phyloP scores from a whole-genome alignment of 768 basidiomycete genomes.

The Serpula lacrymans region DNA sequence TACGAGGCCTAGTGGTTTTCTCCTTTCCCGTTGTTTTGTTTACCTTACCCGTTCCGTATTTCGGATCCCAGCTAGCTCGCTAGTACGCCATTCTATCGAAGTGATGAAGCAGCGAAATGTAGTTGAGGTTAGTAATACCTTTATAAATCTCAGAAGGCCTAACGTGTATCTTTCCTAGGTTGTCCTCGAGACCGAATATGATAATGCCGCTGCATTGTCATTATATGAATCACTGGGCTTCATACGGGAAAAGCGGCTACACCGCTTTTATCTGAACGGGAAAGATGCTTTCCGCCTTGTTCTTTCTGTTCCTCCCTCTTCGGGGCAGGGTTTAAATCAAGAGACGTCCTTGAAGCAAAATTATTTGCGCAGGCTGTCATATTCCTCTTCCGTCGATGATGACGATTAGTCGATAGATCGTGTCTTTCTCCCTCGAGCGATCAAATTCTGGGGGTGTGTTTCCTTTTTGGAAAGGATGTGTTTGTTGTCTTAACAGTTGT shows the following conservation, averaged over 20 bases:
- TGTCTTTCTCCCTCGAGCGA: too few species aligned
- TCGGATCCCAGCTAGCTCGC: constrained; percentile 62
- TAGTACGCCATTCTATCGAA: constrained; percentile 79
- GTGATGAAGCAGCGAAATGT: constrained; percentile 82
- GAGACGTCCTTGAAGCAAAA: constrained; percentile 6
- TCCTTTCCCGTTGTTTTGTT: background rate
- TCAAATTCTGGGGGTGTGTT: too few species aligned
- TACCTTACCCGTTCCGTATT: constrained; percentile 28
- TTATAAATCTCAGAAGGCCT: constrained; percentile 1
- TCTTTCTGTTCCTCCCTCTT: constrained; percentile 46
- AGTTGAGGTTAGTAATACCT: constrained; percentile 68
- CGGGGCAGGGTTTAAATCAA: constrained; percentile 19
- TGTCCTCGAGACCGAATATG: constrained; percentile 93
- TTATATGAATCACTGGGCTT: constrained; percentile 93
- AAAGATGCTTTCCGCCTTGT: constrained; percentile 92
- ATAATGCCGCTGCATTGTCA: constrained; percentile 84
- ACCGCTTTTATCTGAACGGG: constrained; percentile 94
- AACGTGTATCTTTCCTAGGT: constrained; percentile 47
- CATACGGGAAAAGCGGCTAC: constrained; percentile 90
- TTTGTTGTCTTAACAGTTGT: too few species aligned
- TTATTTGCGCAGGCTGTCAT: too few species aligned
- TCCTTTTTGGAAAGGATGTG: too few species aligned
- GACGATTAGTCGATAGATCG: too few species aligned
- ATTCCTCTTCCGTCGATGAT: too few species aligned
- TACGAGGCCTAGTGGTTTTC: constrained; percentile 38